phyloP scores from a whole-genome alignment of 2,329 filamentous ascomycete species.

The Botrytis pseudocinerea region DNA sequence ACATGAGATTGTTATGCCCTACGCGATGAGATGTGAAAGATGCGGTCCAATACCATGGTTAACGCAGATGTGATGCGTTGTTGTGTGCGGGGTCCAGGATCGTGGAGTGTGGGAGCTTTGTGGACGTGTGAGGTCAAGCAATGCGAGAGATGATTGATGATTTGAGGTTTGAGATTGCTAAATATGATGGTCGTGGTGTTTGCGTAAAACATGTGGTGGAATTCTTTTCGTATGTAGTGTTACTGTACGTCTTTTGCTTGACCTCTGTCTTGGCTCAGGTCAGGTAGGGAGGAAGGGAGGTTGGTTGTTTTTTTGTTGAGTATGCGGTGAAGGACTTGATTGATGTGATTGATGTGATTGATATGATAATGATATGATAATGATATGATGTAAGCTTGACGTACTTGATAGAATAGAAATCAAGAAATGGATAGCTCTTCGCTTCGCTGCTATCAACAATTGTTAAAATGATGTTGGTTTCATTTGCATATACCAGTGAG shows the following conservation, averaged over 20 bases:
- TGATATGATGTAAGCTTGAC: not conserved
- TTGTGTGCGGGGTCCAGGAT: not conserved
- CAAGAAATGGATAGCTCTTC: not conserved
- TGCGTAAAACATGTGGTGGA: not conserved
- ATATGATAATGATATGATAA: not conserved
- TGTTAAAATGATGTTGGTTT: not conserved
- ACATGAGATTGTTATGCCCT: not conserved
- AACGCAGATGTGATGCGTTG: slow-evolving; percentile 5
- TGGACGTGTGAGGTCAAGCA: not conserved
- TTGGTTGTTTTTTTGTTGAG: not conserved
- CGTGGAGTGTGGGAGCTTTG: not conserved
- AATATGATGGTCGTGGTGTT: too few relatives aligned
- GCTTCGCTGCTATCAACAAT: not conserved
- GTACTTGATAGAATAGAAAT: not conserved
- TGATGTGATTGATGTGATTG: not conserved
- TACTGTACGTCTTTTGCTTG: not conserved
- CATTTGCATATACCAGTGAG: not conserved
- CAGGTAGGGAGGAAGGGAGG: not conserved
- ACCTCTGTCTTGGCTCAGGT: not conserved
- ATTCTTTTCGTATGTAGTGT: slow-evolving; percentile 1
- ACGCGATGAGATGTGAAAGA: not conserved
- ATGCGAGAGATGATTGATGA: not conserved
- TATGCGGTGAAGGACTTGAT: not conserved
- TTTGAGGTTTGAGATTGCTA: too few relatives aligned
- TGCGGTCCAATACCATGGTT: not conserved